These are phyloP conservation scores for Fraxinus paxiana DNA, from an alignment of 305 asterid genomes.

Conservation along the genomic window DNA sequence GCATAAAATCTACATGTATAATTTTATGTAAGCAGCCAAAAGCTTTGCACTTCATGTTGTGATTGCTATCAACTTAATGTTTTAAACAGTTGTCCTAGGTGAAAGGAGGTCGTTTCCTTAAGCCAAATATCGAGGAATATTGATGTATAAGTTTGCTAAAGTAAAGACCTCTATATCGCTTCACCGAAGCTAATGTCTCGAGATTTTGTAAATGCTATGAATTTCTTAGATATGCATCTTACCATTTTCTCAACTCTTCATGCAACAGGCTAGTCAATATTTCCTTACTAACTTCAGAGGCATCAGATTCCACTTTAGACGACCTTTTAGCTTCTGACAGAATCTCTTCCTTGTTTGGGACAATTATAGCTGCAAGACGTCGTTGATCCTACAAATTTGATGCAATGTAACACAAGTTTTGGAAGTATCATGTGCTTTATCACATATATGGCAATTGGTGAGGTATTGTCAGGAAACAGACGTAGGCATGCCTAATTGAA, in stretches of 20 bases:
- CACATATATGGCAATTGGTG: background rate
- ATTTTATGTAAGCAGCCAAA: background rate
- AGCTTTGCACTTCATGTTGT: background rate
- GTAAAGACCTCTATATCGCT: background rate
- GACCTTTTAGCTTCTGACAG: constrained; percentile 56
- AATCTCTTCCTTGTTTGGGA: constrained; percentile 77
- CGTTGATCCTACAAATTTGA: constrained; percentile 60
- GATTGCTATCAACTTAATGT: background rate
- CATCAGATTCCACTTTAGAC: constrained; percentile 48
- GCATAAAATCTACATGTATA: background rate
- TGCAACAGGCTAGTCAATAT: constrained; percentile 47
- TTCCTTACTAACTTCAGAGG: constrained; percentile 58
- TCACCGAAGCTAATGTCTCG: background rate
- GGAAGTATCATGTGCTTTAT: background rate
- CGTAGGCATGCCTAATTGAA: background rate
- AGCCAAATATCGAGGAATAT: background rate
- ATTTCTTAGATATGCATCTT: constrained; percentile 13
- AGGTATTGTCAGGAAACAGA: constrained; percentile 4
- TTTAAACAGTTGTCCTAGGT: background rate
- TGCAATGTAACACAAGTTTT: constrained; percentile 9
- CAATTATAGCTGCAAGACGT: constrained; percentile 84
- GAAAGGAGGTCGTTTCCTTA: background rate
- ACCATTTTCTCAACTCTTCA: constrained; percentile 74
- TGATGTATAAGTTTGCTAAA: background rate
- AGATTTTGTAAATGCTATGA: background rate